phyloP scores from a whole-genome alignment of 108 stramenopile genomes.

The Licmophora abbreviata region DNA sequence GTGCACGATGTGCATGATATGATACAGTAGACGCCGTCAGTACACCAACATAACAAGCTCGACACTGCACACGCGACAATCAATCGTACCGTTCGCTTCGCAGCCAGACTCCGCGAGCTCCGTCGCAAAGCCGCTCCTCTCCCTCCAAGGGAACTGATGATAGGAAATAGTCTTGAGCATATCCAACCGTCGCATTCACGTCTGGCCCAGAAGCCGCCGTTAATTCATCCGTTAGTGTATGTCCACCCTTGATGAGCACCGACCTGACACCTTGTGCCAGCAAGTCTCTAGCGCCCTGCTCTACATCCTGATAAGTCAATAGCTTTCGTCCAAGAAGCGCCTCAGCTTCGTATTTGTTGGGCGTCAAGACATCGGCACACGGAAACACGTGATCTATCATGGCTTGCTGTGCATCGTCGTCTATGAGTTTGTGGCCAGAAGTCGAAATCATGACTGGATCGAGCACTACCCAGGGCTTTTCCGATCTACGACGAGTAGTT shows the following conservation, averaged over 20 bases:
- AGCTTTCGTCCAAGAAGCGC: slow-evolving; percentile 58
- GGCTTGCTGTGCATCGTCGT: slow-evolving; percentile 60
- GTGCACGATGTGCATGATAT: slow-evolving; percentile 9
- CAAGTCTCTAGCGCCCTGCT: slow-evolving; percentile 65
- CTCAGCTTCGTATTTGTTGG: slow-evolving; percentile 91
- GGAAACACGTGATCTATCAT: slow-evolving; percentile 77
- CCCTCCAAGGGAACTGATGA: slow-evolving; percentile 17
- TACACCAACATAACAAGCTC: no score
- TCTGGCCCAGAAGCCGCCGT: slow-evolving; percentile 18
- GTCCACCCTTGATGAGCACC: slow-evolving; percentile 92
- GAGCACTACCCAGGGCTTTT: slow-evolving; percentile 65
- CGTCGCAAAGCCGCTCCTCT: slow-evolving; percentile 61
- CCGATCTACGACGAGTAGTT: not conserved
- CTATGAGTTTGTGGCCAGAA: slow-evolving; percentile 73
- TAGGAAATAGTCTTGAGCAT: slow-evolving; percentile 69
- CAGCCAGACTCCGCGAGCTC: slow-evolving; percentile 68
- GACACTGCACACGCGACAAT: no score
- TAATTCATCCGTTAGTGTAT: slow-evolving; percentile 40
- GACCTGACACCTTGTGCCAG: slow-evolving; percentile 50
- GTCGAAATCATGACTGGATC: slow-evolving; percentile 94
- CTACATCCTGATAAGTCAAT: slow-evolving; percentile 58
- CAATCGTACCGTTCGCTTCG: slow-evolving; percentile 32
- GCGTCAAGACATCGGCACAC: slow-evolving; percentile 74
- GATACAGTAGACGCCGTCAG: slow-evolving; percentile 8
- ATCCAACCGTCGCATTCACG: slow-evolving; percentile 38